Percentiles rank a stretch among this genome's conserved stretches.
Conservation (phyloP, 371 early-diverging fungal genomes). For the Dichotomocladium elegans region DNA sequence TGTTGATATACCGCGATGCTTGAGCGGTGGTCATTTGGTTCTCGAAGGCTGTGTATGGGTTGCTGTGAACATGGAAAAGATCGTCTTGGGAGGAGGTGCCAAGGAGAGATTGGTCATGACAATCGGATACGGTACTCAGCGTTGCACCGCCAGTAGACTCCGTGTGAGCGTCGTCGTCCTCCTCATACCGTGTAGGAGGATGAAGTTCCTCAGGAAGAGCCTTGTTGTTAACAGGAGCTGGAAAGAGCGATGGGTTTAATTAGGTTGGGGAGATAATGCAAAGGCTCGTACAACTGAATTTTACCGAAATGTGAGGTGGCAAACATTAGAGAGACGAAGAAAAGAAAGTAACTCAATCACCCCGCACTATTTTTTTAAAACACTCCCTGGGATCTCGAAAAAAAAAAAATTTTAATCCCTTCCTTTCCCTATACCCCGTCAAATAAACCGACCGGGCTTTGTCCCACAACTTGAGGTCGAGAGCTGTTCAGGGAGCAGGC, state of each 20-base stretch:
- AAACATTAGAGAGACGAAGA: neutral
- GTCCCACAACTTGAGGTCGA: conserved; percentile 2
- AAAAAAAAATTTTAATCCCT: neutral
- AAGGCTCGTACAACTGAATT: neutral
- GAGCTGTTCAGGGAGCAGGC: neutral
- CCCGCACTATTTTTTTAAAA: neutral
- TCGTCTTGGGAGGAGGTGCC: neutral
- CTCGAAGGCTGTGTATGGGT: conserved; percentile 1
- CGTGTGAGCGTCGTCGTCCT: conserved; percentile 27
- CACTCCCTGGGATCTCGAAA: neutral
- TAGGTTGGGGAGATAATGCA: neutral
- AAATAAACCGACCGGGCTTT: no score
- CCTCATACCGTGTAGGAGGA: conserved; percentile 7
- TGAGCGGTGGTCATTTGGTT: conserved; percentile 4
- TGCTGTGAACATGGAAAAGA: neutral
- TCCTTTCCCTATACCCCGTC: no score
- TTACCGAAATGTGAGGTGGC: neutral
- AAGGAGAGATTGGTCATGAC: neutral
- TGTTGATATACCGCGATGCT: conserved; percentile 15
- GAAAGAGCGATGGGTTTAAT: no score
- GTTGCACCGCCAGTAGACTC: conserved; percentile 13
- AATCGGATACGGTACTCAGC: conserved; percentile 7
- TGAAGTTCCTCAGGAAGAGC: neutral
- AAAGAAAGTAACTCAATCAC: neutral
- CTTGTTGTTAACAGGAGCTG: no score